A percentile compares a stretch with the other conserved stretches of the same genome.
Evolutionary conservation across 2,329 filamentous ascomycete species (phyloP).

Genomic region (Colletotrichum lentis): DNA sequence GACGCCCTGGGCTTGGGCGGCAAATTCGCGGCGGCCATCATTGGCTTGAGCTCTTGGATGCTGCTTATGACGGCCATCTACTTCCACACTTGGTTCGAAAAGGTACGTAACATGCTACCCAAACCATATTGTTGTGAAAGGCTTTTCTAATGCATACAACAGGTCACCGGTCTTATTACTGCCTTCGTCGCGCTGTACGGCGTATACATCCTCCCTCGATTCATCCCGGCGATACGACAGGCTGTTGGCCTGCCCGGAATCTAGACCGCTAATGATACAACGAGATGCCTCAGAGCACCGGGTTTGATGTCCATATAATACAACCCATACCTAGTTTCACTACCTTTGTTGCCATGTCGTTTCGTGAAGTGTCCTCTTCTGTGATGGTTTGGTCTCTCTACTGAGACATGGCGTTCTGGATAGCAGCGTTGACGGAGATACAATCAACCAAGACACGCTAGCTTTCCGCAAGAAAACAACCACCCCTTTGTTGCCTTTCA

Average conservation of each 20-base stretch:
- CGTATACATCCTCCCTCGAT: slow-evolving; percentile 62
- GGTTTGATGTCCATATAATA: neutral
- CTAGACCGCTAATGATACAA: slow-evolving; percentile 42
- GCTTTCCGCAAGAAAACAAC: neutral
- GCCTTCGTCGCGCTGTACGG: slow-evolving; percentile 57
- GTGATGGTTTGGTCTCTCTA: neutral
- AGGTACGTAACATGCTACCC: slow-evolving; percentile 63
- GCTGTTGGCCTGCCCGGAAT: slow-evolving; percentile 62
- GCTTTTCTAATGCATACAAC: slow-evolving; percentile 40
- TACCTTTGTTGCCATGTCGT: neutral
- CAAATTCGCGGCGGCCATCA: slow-evolving; percentile 69
- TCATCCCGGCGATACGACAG: slow-evolving; percentile 56
- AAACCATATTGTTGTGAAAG: fast-evolving
- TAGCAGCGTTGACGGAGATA: neutral
- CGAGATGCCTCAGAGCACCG: neutral
- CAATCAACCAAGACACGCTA: neutral
- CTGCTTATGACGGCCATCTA: slow-evolving; percentile 97
- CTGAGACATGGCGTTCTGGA: neutral
- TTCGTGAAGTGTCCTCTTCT: neutral
- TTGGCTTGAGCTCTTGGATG: slow-evolving; percentile 89
- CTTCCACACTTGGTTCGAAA: slow-evolving; percentile 99
- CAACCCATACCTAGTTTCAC: slow-evolving; percentile 6
- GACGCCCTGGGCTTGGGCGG: slow-evolving; percentile 54
- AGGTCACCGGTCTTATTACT: slow-evolving; percentile 64
- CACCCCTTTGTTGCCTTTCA: neutral